A percentile compares a stretch with the other conserved stretches of the same genome.
Evolutionary conservation across 2,329 filamentous ascomycete species (phyloP).

Genomic region (Fusarium bulbicola): DNA sequence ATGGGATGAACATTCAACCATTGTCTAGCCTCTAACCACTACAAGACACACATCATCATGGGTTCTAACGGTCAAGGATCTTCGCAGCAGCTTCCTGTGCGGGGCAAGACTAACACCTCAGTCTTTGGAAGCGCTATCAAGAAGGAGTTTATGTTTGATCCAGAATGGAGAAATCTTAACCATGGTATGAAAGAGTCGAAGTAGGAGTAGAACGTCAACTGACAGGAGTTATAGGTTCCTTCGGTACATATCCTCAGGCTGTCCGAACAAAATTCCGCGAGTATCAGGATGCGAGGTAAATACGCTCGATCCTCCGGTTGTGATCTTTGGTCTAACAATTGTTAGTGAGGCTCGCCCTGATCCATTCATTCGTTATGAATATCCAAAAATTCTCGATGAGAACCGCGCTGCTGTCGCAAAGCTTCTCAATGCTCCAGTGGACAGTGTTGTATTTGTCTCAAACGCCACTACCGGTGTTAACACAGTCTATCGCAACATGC

Average conservation of each 20-base stretch:
- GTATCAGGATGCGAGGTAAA: constrained; percentile 67
- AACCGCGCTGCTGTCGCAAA: constrained; percentile 74
- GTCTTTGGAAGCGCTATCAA: constrained; percentile 55
- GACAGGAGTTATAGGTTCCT: constrained; percentile 67
- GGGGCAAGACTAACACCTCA: constrained; percentile 28
- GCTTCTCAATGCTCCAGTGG: constrained; percentile 70
- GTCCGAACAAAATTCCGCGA: constrained; percentile 67
- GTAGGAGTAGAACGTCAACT: not conserved
- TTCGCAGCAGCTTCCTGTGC: constrained; percentile 36
- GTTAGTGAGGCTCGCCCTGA: constrained; percentile 73
- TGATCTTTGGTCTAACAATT: not conserved
- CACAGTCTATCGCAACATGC: constrained; percentile 79
- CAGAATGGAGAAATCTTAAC: constrained; percentile 77
- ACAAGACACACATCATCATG: constrained; percentile 19
- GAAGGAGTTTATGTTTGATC: constrained; percentile 75
- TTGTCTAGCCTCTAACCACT: not conserved
- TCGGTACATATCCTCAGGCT: constrained; percentile 75
- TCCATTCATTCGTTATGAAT: constrained; percentile 76
- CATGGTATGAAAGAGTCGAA: constrained; percentile 65
- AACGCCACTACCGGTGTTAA: constrained; percentile 86
- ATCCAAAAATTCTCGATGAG: constrained; percentile 69
- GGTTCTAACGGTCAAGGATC: constrained; percentile 30
- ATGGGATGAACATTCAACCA: not conserved
- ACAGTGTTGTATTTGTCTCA: constrained; percentile 77
- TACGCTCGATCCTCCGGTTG: not conserved